A percentile compares a stretch with the other conserved stretches of the same genome.
Evolutionary conservation across 2,329 filamentous ascomycete species (phyloP).

Genomic region (Hymenotorrendiella dingleyae): DNA sequence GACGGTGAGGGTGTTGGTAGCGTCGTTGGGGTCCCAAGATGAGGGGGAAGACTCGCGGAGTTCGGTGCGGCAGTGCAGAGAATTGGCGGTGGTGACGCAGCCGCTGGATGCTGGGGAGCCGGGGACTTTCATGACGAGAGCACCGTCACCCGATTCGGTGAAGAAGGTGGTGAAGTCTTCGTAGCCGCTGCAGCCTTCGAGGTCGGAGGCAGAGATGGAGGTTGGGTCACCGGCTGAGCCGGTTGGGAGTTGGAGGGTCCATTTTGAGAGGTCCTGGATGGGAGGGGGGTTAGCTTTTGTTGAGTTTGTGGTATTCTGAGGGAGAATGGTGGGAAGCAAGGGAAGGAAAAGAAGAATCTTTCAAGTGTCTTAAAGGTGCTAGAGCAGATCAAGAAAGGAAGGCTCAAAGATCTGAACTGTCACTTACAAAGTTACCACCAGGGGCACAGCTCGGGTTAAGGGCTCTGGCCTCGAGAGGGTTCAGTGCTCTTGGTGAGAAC

Average conservation of each 20-base stretch:
- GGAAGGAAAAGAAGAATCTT: no score
- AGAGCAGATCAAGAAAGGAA: no score
- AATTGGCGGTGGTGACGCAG: conserved; percentile 37
- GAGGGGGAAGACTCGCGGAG: conserved; percentile 33
- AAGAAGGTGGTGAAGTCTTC: conserved; percentile 23
- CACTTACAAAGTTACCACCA: not conserved
- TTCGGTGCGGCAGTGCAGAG: conserved; percentile 38
- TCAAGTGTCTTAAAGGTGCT: no score
- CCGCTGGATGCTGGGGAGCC: conserved; percentile 28
- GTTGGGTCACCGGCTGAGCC: conserved; percentile 28
- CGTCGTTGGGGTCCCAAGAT: conserved; percentile 31
- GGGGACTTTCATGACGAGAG: conserved; percentile 36
- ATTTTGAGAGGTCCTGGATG: conserved; percentile 31
- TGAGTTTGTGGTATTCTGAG: conserved; percentile 11
- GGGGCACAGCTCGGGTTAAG: not conserved
- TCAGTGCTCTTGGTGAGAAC: no score
- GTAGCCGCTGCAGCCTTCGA: conserved; percentile 35
- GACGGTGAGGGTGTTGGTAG: conserved; percentile 31
- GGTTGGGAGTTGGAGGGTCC: conserved; percentile 36
- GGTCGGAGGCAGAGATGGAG: conserved; percentile 27
- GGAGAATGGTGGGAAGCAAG: conserved; percentile 5
- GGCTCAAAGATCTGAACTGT: no score
- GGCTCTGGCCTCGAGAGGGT: no score
- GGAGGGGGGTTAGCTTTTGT: conserved; percentile 33
- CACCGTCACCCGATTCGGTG: conserved; percentile 35